Evolutionary conservation across 2,329 filamentous ascomycete genomes (phyloP).

Genomic region (Phaeomoniella chlamydospora): DNA sequence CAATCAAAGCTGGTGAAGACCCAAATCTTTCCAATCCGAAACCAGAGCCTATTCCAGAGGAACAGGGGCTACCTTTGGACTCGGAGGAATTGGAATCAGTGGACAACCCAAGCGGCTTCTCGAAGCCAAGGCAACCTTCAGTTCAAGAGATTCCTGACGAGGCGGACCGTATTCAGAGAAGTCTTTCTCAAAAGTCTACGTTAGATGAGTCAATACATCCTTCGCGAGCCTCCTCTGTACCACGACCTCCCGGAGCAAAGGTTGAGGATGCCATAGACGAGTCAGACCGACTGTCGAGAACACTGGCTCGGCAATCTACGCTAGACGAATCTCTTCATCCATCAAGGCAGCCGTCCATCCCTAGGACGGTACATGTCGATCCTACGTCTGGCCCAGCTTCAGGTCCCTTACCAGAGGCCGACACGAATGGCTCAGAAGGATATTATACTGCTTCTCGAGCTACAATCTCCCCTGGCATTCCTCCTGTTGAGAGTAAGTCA

Average conservation of each 20-base stretch:
- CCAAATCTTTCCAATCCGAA: constrained; percentile 83
- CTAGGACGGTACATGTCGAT: constrained; percentile 6
- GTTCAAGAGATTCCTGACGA: constrained; percentile 49
- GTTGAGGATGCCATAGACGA: constrained; percentile 49
- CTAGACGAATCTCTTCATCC: constrained; percentile 35
- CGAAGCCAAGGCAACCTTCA: constrained; percentile 34
- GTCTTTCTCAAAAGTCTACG: constrained; percentile 31
- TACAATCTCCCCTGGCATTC: constrained; percentile 39
- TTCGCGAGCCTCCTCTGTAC: constrained; percentile 25
- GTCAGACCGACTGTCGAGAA: constrained; percentile 29
- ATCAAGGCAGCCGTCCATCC: constrained; percentile 25
- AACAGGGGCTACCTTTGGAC: constrained; percentile 35
- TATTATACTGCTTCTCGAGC: constrained; percentile 21
- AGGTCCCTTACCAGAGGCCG: constrained; percentile 12
- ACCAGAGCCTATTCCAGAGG: constrained; percentile 35
- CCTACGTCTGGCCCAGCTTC: constrained; percentile 11
- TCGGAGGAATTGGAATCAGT: constrained; percentile 47
- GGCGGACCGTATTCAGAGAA: constrained; percentile 29
- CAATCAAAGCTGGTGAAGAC: constrained; percentile 78
- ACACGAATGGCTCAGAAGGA: constrained; percentile 7
- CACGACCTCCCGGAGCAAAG: constrained; percentile 11
- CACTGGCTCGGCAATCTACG: constrained; percentile 31
- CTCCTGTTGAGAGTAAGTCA: constrained; percentile 20
- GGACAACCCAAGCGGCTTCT: constrained; percentile 23
- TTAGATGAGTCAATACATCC: constrained; percentile 35